A percentile compares a stretch with the other conserved stretches of the same genome.
Evolutionary conservation across 306 rosid genomes (phyloP).

Genomic region (Prunus persica): Prunus_persica_NCBIv2 NC_034009.1:45470001-45470500

Average conservation of each 20-base stretch:
- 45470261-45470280: neutral
- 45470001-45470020: slow-evolving; percentile 56
- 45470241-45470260: neutral
- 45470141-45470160: slow-evolving; percentile 67
- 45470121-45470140: slow-evolving; percentile 73
- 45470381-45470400: neutral
- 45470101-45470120: slow-evolving; percentile 71
- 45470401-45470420: neutral
- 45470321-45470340: neutral
- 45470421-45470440: neutral
- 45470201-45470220: slow-evolving; percentile 6
- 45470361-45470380: neutral
- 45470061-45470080: slow-evolving; percentile 80
- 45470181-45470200: slow-evolving; percentile 39
- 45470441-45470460: neutral
- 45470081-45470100: slow-evolving; percentile 71
- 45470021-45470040: slow-evolving; percentile 74
- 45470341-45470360: no score
- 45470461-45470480: neutral
- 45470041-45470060: slow-evolving; percentile 92
- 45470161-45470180: slow-evolving; percentile 50
- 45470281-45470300: neutral
- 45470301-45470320: neutral
- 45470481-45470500: neutral
- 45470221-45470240: neutral